Percentiles rank a stretch among this genome's conserved stretches.
These are phyloP conservation scores for Suillus bovinus DNA, from an alignment of 768 basidiomycete species.

Conservation along the genomic window DNA sequence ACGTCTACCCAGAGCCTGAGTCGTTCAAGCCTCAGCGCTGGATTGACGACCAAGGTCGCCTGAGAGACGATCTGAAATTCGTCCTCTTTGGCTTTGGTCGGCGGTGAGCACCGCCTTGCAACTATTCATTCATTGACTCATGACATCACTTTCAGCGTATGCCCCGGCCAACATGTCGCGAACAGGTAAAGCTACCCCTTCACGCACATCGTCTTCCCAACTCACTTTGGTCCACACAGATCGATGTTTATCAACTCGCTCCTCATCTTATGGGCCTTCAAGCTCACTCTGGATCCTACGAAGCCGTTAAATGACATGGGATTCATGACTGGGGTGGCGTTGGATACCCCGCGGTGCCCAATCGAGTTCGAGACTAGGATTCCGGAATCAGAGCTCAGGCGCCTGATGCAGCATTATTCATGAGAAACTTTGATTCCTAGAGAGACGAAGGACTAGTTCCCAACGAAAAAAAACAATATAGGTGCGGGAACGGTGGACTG, in stretches of 20 bases:
- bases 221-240: too few species aligned
- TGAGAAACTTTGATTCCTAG: too few species aligned
- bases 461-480: constrained; percentile 8
- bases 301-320: too few species aligned
- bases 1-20: constrained; percentile 55
- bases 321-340: too few species aligned
- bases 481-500: too few species aligned
- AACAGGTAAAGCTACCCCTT: constrained; percentile 32
- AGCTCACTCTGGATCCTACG: too few species aligned
- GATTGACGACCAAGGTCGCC: constrained; percentile 26
- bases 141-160: constrained; percentile 38
- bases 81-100: constrained; percentile 38
- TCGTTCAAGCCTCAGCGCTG: constrained; percentile 55
- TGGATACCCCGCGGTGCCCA: too few species aligned
- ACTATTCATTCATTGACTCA: background rate
- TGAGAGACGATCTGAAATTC: constrained; percentile 30
- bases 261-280: too few species aligned
- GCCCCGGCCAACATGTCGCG: constrained; percentile 58
- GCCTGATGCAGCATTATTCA: background rate
- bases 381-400: background rate
- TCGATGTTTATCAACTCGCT: too few species aligned
- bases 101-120: constrained; percentile 18
- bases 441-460: constrained; percentile 4
- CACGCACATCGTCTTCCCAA: constrained; percentile 13
- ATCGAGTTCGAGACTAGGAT: constrained; percentile 48